Evolutionary conservation across 1,139 yeast species (phyloP).

Genomic region (Yamadazyma dendronema): DNA sequence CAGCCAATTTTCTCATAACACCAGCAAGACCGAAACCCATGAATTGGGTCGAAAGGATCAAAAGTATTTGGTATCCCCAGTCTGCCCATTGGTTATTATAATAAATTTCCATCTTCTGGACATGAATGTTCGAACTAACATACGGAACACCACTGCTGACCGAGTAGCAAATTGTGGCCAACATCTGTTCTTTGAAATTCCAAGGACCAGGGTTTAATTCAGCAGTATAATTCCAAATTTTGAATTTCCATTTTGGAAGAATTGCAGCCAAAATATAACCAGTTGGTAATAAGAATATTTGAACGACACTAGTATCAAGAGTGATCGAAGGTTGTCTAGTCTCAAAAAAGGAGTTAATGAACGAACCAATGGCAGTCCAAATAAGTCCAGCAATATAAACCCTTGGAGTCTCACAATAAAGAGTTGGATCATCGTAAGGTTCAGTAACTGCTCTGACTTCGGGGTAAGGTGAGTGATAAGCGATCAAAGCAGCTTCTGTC

Average conservation of each 20-base stretch:
- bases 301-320: slow-evolving; percentile 48
- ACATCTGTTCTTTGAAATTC: slow-evolving; percentile 64
- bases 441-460: slow-evolving; percentile 61
- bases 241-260: slow-evolving; percentile 51
- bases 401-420: slow-evolving; percentile 54
- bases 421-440: slow-evolving; percentile 48
- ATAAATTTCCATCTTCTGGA: slow-evolving; percentile 39
- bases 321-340: slow-evolving; percentile 55
- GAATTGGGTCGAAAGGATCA: slow-evolving; percentile 53
- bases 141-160: slow-evolving; percentile 46
- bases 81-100: slow-evolving; percentile 43
- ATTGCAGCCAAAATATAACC: slow-evolving; percentile 40
- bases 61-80: slow-evolving; percentile 49
- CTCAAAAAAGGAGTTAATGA: slow-evolving; percentile 56
- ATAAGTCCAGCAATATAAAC: slow-evolving; percentile 50
- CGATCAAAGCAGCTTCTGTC: slow-evolving; percentile 45
- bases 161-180: slow-evolving; percentile 36
- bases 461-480: slow-evolving; percentile 59
- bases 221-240: slow-evolving; percentile 30
- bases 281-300: slow-evolving; percentile 56
- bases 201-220: slow-evolving; percentile 60
- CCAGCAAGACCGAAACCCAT: slow-evolving; percentile 69
- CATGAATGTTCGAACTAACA: slow-evolving; percentile 42
- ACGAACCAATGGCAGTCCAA: slow-evolving; percentile 57
- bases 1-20: slow-evolving; percentile 51